Evolutionary conservation across 495 filamentous ascomycete species (phyloP), one percentile per base, ranked within the genome.

Genomic region (Lasiosphaeria hispida): DNA sequence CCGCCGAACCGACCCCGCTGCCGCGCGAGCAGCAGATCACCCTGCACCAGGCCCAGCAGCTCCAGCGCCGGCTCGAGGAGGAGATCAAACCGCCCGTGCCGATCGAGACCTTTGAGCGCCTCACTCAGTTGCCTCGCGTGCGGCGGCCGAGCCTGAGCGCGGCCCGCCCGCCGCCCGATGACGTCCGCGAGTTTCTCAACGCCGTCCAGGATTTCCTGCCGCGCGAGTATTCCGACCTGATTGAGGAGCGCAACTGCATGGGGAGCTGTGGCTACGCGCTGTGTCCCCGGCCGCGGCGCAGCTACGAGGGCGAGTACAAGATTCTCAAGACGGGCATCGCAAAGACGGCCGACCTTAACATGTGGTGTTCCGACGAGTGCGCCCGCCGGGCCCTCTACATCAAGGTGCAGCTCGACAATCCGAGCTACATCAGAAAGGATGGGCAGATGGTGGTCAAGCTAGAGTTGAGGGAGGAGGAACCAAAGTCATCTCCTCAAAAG

Each of bases 281-380:
- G 10, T 97, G 94, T 69, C 77, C 59, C 10, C 44, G 57, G 2
- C 40, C 59, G 42, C 52, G 54, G 3, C 61, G 68, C 15, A n/a
- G 53, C 1, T 58, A 51, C 17, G 23, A 10, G 8, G 66, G 62
- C 1, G 39, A 58, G 40, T 67, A 40, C 54, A 65, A 59, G 39
- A 55, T 69, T 19, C 14, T 39, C 9, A 17, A 23, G n/a, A 19
- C 42, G 13, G 61, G 59, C 13, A 77, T 77, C 56, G 75, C 81
- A 18, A 81, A 87, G 10, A 80, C 76, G 8, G 82, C 84, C 52
- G 81, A 87, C 63, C 63, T 93, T 9, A 91, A 95, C 72, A 86
- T 87, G 66, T 98, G 95, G 90, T 98, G 94, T 68, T 88, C 85
- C 0, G 81, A 88, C 43, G 76, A 76, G 14, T 98, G 94, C 77